Evolutionary conservation across 2,329 filamentous ascomycete genomes (phyloP).

Genomic region (Calonectria multiphialidica): DNA sequence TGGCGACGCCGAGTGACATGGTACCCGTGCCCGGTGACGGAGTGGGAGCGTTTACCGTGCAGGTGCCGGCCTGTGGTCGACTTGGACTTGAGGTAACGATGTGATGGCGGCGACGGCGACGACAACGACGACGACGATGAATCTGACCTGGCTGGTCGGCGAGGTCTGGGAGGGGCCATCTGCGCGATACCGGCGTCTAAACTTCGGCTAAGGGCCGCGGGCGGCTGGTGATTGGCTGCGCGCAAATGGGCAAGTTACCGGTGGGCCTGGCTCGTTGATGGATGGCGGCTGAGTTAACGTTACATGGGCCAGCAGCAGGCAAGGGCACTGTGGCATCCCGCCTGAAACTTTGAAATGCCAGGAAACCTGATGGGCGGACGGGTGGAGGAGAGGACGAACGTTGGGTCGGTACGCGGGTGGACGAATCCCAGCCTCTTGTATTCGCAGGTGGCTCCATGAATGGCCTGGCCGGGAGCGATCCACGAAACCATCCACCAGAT

Average conservation of each 20-base stretch:
- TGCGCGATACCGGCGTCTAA: slow-evolving; percentile 37
- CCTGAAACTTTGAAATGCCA: slow-evolving; percentile 6
- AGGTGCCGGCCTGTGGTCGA: slow-evolving; percentile 32
- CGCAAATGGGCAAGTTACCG: background rate
- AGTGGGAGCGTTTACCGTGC: slow-evolving; percentile 23
- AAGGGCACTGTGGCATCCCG: slow-evolving; percentile 13
- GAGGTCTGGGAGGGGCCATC: slow-evolving; percentile 36
- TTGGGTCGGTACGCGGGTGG: slow-evolving; percentile 19
- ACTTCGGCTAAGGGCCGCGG: slow-evolving; percentile 32
- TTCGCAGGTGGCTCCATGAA: slow-evolving; percentile 12
- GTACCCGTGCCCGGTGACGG: slow-evolving; percentile 33
- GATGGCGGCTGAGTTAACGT: slow-evolving; percentile 41
- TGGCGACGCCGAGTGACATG: slow-evolving; percentile 42
- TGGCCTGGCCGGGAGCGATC: background rate
- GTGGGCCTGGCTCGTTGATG: slow-evolving; percentile 32
- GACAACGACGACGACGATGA: slow-evolving; percentile 38
- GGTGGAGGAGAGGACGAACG: slow-evolving; percentile 5
- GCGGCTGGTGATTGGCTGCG: slow-evolving; percentile 35
- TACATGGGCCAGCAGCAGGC: slow-evolving; percentile 38
- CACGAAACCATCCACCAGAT: slow-evolving; percentile 1
- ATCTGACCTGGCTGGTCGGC: slow-evolving; percentile 25
- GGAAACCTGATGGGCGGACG: background rate
- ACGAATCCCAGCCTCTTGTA: slow-evolving; percentile 30
- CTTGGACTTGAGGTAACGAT: slow-evolving; percentile 47
- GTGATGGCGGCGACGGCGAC: slow-evolving; percentile 37